Conservation (phyloP, 2,329 filamentous ascomycete genomes). For the Microcera coccophila region DNA sequence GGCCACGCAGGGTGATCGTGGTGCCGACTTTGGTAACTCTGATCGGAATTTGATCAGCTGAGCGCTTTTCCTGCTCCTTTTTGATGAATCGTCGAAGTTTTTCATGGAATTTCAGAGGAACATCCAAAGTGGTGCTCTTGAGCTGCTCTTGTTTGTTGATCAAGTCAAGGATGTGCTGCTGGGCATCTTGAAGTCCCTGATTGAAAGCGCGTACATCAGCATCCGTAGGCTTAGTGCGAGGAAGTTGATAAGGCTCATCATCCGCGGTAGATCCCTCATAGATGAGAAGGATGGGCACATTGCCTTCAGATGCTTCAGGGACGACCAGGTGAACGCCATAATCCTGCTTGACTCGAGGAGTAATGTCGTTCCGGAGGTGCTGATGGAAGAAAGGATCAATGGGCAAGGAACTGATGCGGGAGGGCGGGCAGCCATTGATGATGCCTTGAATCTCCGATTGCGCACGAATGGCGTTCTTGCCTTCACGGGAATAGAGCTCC, state of each 20-base stretch:
- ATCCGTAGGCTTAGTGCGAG: slow-evolving; percentile 50
- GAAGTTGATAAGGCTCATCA: slow-evolving; percentile 48
- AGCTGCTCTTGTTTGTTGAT: slow-evolving; percentile 58
- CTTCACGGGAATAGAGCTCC: slow-evolving; percentile 84
- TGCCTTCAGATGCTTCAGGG: slow-evolving; percentile 58
- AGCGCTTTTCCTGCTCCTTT: slow-evolving; percentile 56
- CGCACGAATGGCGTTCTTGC: slow-evolving; percentile 75
- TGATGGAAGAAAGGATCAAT: slow-evolving; percentile 78
- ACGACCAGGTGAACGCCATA: slow-evolving; percentile 72
- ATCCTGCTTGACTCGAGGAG: slow-evolving; percentile 59
- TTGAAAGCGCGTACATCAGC: slow-evolving; percentile 52
- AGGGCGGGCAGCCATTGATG: slow-evolving; percentile 69
- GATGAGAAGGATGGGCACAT: slow-evolving; percentile 65
- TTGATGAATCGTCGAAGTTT: slow-evolving; percentile 61
- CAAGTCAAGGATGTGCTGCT: slow-evolving; percentile 54
- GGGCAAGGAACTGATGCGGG: slow-evolving; percentile 61
- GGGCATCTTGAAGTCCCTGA: slow-evolving; percentile 52
- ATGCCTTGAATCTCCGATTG: slow-evolving; percentile 72
- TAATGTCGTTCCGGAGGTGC: slow-evolving; percentile 63
- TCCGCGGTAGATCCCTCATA: slow-evolving; percentile 61
- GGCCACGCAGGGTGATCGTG: slow-evolving; percentile 71
- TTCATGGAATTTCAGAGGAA: slow-evolving; percentile 61
- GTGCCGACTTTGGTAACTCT: slow-evolving; percentile 57
- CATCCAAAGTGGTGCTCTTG: slow-evolving; percentile 49
- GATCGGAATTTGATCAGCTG: slow-evolving; percentile 56